Evolutionary conservation across 1,284 basidiomycete species (phyloP), one percentile per base, ranked within the genome.

Genomic region (Boletus mariae): DNA sequence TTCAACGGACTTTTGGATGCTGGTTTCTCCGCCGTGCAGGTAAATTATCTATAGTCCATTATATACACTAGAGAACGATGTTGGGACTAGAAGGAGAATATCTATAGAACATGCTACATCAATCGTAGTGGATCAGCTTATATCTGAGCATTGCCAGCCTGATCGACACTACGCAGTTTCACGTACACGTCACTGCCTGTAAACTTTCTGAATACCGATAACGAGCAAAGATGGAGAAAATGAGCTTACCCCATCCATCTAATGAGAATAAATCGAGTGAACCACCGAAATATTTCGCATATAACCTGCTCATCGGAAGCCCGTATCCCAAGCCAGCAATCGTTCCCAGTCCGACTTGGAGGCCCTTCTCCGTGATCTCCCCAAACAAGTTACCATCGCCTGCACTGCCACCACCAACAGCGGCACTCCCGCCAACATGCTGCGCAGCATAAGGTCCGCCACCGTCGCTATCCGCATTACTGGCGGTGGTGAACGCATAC

Each of bases 401-500:
- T n/a, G 72, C 68, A 23, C 73, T 72, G 15, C 67, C 71, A n/a
- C 59, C 66, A 34, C 73, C 80, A 32, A 87, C 71, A n/a, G 80
- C 79, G 40, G 86, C 86, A 63, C 78, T 75, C 13, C 87, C 85
- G 40, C 88, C 82, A 41, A 90, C 69, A 61, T 89, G 79, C 59
- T 90, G 83, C 47, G 85, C 80, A 45, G 84, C 83, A 63, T 91
- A 85, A 12, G 87, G 86, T 0, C 86, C 87, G 34, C 81, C 84
- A 4, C 72, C 80, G 29, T 82, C 75, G 50, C 78, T 72, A 50
- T 65, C 72, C 6, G 57, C 47, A 50, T 65, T 67, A 31, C 73
- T 71, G 4, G 77, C 74, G 3, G 92, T 94, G 3, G 92, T 94
- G 68, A 94, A 95, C 6, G 92, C 91, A 67, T 95, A 95, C 23